Evolutionary conservation across 1,284 basidiomycete species (phyloP), one percentile per base, ranked within the genome.

Genomic region (Pterulicium gracile): DNA sequence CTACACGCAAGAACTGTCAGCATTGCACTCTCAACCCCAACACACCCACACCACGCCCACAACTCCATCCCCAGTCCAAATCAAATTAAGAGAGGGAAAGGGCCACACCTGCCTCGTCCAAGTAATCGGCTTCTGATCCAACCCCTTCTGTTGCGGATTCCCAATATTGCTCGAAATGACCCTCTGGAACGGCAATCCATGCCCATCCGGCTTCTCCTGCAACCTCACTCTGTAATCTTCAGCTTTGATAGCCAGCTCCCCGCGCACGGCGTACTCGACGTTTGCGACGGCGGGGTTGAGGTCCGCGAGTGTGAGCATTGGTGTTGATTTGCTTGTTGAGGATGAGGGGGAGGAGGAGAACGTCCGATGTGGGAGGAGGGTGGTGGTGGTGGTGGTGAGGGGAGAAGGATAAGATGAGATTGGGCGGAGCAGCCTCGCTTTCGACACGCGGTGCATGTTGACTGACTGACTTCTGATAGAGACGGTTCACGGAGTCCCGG

Each of bases 121-220:
- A 4, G 95, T 97, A 51, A 98, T 79, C 1, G 94, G 91, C 18
- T 83, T 79, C 64, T 98, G 96, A 62, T 97, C 84, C 40, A 98
- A 73, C 1, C 89, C 91, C 59, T 85, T 85, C 66, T 97, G 95
- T 67, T 98, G 95, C 0, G 95, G 95, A 62, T 98, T 98, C 5
- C 95, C 95, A 50, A 98, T 98, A 68, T 98, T 98, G 54, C 92
- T 91, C 19, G 82, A 89, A 61, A 98, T 92, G 63, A 98, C 76
- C 55, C 81, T 81, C 59, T 82, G 76, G 62, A 98, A 98, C 18
- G 92, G 90, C 15, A 98, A 74, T 18, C 69, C 67, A 49, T 79
- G 67, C 50, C 71, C 62, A 4, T 66, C 63, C 7, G 10, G 7
- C 27, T 32, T 32, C 32, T 72, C 63, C 58, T 79, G 75, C 56